Evolutionary conservation across 345 rosid genomes (phyloP).

Genomic region (Moringa oleifera): DNA sequence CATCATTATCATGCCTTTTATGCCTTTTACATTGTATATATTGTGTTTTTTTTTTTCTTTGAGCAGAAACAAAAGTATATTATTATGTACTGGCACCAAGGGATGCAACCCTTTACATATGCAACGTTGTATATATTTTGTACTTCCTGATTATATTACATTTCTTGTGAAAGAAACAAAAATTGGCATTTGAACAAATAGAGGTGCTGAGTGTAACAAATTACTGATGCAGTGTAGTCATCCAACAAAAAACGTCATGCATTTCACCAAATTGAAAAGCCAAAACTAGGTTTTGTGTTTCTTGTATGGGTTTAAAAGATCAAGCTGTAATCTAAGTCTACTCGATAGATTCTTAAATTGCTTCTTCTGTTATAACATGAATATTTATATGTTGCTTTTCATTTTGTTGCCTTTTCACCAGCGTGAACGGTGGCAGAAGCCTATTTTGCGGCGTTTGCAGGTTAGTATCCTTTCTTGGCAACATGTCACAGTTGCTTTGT

Average conservation of each 20-base stretch:
- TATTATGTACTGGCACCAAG: too few relatives aligned
- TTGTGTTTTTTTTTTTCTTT: neutral
- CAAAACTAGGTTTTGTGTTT: neutral
- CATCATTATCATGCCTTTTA: too few relatives aligned
- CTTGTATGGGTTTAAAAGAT: neutral
- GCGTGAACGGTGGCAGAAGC: conserved; percentile 99
- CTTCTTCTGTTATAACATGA: conserved; percentile 6
- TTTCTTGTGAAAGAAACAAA: too few relatives aligned
- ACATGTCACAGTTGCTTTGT: neutral
- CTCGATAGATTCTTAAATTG: neutral
- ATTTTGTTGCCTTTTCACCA: conserved; percentile 24
- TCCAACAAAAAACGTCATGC: neutral
- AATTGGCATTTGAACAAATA: neutral
- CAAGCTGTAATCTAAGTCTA: neutral
- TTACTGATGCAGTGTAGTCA: neutral
- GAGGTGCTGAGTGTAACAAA: neutral
- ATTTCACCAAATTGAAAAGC: neutral
- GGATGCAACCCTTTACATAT: neutral
- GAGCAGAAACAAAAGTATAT: too few relatives aligned
- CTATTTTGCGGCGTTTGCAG: conserved; percentile 94
- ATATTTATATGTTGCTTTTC: conserved; percentile 4
- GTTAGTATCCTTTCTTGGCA: conserved; percentile 29
- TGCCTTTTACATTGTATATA: too few relatives aligned
- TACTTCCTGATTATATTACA: too few relatives aligned
- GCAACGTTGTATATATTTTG: too few relatives aligned